Conservation (phyloP, 164 flowering plant genomes). For the Magnolia kwangsiensis region DNA sequence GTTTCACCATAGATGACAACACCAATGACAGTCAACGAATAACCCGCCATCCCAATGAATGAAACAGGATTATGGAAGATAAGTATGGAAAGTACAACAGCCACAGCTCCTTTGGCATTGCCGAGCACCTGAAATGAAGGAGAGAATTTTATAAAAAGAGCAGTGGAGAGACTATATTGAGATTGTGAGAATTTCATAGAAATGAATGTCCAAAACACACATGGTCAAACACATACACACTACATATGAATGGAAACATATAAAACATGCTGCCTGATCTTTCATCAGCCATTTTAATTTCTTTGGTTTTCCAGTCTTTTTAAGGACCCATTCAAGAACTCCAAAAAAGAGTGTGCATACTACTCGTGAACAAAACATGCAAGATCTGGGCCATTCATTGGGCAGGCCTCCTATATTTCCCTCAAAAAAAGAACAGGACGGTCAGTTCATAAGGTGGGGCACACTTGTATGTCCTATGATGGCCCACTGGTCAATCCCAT, state of each 20-base stretch:
- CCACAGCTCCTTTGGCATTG: constrained; percentile 97
- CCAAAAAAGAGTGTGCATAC: no score
- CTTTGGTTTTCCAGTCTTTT: no score
- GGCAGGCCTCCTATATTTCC: no score
- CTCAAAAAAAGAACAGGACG: no score
- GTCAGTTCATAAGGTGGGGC: no score
- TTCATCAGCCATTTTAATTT: no score
- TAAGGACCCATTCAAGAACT: no score
- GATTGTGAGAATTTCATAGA: background rate
- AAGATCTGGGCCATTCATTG: no score
- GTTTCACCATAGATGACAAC: constrained; percentile 89
- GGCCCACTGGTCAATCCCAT: no score
- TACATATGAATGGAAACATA: background rate
- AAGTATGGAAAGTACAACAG: constrained; percentile 82
- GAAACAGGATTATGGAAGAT: constrained; percentile 84
- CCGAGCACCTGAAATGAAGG: constrained; percentile 65
- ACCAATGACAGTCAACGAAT: constrained; percentile 74
- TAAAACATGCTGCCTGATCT: background rate
- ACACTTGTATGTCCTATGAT: no score
- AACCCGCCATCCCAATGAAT: constrained; percentile 76
- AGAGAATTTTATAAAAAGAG: background rate
- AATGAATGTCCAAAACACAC: background rate
- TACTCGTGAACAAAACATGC: no score
- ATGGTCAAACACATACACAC: background rate
- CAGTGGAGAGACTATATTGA: background rate